These are phyloP conservation scores for Phytopythium oedochilum DNA, from an alignment of 352 stramenopile species.

Conservation along the genomic window DNA sequence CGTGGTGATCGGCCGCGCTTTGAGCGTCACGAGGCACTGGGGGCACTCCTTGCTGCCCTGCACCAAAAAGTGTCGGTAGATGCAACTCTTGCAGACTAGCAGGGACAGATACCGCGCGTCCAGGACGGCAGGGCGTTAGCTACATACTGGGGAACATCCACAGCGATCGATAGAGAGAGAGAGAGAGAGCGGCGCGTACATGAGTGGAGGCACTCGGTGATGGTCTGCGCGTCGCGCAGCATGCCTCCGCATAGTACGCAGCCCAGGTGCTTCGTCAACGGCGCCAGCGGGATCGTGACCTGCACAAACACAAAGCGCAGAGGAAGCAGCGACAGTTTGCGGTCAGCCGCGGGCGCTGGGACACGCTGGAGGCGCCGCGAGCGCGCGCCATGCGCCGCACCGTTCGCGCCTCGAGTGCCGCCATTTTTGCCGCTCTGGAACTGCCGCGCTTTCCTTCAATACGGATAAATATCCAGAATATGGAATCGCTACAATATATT, in stretches of 20 bases:
- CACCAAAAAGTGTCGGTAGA: slow-evolving; percentile 72
- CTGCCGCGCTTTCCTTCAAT: slow-evolving; percentile 1
- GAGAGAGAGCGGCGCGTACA: slow-evolving; percentile 28
- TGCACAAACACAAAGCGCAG: slow-evolving; percentile 10
- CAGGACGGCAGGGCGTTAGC: background rate
- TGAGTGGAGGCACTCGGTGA: slow-evolving; percentile 79
- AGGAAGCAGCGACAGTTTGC: background rate
- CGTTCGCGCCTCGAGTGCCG: slow-evolving; percentile 21
- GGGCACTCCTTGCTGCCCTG: slow-evolving; percentile 53
- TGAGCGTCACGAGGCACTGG: slow-evolving; percentile 53
- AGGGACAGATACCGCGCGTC: background rate
- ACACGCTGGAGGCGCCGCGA: background rate
- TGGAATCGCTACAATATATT: no score
- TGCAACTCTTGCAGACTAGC: slow-evolving; percentile 85
- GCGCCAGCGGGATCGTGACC: slow-evolving; percentile 44
- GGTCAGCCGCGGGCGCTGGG: background rate
- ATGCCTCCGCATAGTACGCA: slow-evolving; percentile 67
- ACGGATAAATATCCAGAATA: no score
- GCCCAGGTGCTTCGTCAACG: slow-evolving; percentile 58
- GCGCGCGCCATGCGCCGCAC: slow-evolving; percentile 6
- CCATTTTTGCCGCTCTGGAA: slow-evolving; percentile 9
- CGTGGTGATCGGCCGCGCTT: slow-evolving; percentile 46
- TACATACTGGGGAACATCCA: background rate
- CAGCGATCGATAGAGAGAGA: background rate
- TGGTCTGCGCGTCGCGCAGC: slow-evolving; percentile 72